Evolutionary conservation across 805 yeast genomes (phyloP).

Genomic region (Ogataea trehalophila): DNA sequence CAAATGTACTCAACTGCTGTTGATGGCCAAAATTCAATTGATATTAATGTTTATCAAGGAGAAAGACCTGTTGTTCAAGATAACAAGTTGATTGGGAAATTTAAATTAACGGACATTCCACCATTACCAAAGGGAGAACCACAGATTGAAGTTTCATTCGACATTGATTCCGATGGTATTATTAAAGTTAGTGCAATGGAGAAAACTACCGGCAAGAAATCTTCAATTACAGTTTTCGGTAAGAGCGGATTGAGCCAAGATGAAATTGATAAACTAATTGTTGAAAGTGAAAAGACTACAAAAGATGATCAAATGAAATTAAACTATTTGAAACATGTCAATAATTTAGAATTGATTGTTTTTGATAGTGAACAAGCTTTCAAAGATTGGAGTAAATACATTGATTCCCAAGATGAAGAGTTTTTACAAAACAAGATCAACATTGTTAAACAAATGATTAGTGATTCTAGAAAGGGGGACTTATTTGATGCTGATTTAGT

Average conservation of each 20-base stretch:
- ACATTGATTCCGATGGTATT: constrained; percentile 95
- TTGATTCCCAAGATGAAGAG: constrained; percentile 13
- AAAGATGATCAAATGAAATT: constrained; percentile 56
- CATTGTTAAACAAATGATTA: constrained; percentile 26
- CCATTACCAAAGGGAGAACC: constrained; percentile 88
- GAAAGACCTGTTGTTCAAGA: constrained; percentile 94
- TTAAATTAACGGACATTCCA: constrained; percentile 86
- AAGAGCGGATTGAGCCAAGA: constrained; percentile 87
- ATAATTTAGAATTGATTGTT: constrained; percentile 41
- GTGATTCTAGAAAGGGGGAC: constrained; percentile 27
- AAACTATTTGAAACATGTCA: constrained; percentile 68
- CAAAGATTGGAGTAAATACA: constrained; percentile 16
- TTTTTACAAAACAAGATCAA: constrained; percentile 17
- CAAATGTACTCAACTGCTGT: constrained; percentile 94
- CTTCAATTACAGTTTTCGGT: constrained; percentile 94
- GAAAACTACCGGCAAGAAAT: constrained; percentile 89
- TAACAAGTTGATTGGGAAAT: constrained; percentile 92
- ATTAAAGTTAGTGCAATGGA: constrained; percentile 93
- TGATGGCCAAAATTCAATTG: constrained; percentile 91
- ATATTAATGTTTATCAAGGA: constrained; percentile 96
- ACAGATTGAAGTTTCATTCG: constrained; percentile 87
- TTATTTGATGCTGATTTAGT: constrained; percentile 26
- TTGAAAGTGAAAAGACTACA: constrained; percentile 84
- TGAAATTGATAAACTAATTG: constrained; percentile 88
- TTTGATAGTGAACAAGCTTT: constrained; percentile 34